Percentiles rank a stretch among this genome's conserved stretches.
phyloP scores from a whole-genome alignment of 192 early-diverging fungal genomes.

The Kickxella alabastrina region DNA sequence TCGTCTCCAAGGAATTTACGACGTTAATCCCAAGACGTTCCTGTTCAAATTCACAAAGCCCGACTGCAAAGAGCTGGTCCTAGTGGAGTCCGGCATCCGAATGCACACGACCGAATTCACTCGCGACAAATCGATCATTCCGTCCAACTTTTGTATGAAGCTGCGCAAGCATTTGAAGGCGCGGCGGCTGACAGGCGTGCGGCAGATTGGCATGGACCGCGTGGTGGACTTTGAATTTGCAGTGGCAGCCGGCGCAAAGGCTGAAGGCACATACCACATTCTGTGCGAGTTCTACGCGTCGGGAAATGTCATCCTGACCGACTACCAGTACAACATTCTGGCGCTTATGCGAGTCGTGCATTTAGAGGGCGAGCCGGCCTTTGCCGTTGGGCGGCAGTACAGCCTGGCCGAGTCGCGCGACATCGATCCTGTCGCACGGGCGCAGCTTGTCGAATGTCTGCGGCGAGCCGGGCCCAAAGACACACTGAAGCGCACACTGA shows the following conservation, averaged over 20 bases:
- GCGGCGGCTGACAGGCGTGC: constrained; percentile 68
- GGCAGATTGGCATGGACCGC: constrained; percentile 87
- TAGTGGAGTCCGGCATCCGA: constrained; percentile 92
- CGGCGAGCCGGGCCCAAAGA: constrained; percentile 59
- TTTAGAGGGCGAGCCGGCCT: constrained; percentile 65
- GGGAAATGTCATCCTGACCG: constrained; percentile 95
- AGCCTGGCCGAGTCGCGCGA: constrained; percentile 33
- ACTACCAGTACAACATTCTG: constrained; percentile 80
- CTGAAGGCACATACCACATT: constrained; percentile 62
- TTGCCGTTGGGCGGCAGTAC: constrained; percentile 85
- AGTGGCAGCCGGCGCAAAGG: constrained; percentile 25
- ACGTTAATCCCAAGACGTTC: constrained; percentile 84
- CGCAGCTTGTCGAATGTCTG: constrained; percentile 55
- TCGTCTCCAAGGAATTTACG: constrained; percentile 94
- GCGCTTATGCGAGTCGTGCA: constrained; percentile 84
- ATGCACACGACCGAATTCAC: constrained; percentile 87
- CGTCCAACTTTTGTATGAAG: constrained; percentile 84
- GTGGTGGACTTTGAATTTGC: constrained; percentile 93
- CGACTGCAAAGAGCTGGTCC: constrained; percentile 81
- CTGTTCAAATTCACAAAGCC: constrained; percentile 90
- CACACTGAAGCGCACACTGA: constrained; percentile 63
- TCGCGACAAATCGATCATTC: constrained; percentile 81
- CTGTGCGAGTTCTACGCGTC: constrained; percentile 77
- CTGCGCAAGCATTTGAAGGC: constrained; percentile 90
- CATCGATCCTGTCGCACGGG: constrained; percentile 55